Base-by-base conservation (phyloP, 2,329 filamentous ascomycete genomes). In the Monascus ruber region DNA sequence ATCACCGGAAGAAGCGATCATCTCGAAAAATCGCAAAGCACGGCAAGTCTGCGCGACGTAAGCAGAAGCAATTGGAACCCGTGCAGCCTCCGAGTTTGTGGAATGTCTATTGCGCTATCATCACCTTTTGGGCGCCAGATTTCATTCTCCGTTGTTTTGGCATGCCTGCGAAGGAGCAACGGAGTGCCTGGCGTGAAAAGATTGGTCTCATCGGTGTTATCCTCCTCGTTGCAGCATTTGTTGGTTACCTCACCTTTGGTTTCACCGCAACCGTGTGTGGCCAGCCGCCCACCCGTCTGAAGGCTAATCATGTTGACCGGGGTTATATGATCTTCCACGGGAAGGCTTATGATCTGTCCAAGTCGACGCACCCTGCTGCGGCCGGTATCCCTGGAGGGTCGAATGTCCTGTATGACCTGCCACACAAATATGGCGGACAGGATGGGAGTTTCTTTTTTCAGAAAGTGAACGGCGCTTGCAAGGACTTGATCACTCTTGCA, bases 311-410 rank as follows among this genome's bases (percentile, higher is more conserved):
- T 44, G 85, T 98, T 40, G 75, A 74, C 38, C 60, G 55, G 5
- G 86, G 85, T 8, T 95, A 85, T 67, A 88, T 98, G 85, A 96
- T 98, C 49, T 91, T 95, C 59, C 89, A 98, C 53, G 91, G 91
- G 39, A 74, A 79, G 43, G 91, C 91, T 3, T 95, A 94, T 56
- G 82, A 95, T 56, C 68, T 98, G 41, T 76, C 79, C 4, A 62
- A 63, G 28, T 94, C 87, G 0, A 71, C 74, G 25, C 91, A 98
- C 60, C 85, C 87, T 5, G 73, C 77, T 3, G 91, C 87, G 1
- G 70, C 78, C 46, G 88, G 88, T 29, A 85, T 98, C 48, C 76
- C 83, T 1, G 59, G 69, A 2, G 74, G 73, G 26, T 71, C 83
- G 25, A 95, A 96, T 53, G 79, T 98, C 24, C 69, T 98, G 9